Conservation (phyloP, 2,329 filamentous ascomycete species). For the Nothopassalora personata region DNA sequence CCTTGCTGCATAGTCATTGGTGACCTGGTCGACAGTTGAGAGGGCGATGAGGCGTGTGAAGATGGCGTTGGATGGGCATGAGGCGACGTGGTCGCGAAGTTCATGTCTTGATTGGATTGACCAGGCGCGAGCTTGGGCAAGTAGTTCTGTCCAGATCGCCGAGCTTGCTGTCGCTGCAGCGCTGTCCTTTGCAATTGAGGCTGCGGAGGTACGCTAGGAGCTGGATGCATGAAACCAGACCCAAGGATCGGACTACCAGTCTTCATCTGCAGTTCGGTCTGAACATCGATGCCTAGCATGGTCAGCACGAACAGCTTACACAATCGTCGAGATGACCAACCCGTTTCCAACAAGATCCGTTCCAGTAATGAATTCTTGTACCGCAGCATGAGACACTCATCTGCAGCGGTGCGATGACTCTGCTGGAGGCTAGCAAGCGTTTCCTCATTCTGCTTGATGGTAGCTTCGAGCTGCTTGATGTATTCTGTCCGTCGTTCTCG, state of each 20-base stretch:
- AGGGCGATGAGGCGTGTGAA: slow-evolving; percentile 68
- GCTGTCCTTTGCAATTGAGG: slow-evolving; percentile 71
- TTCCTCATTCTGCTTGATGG: slow-evolving; percentile 94
- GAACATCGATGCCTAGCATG: slow-evolving; percentile 80
- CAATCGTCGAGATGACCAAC: slow-evolving; percentile 42
- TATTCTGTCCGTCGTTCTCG: slow-evolving; percentile 96
- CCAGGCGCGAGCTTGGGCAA: slow-evolving; percentile 35
- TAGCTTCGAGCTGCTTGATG: slow-evolving; percentile 97
- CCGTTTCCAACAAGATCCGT: slow-evolving; percentile 92
- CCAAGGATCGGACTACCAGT: slow-evolving; percentile 77
- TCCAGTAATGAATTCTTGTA: slow-evolving; percentile 98
- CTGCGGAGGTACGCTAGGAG: slow-evolving; percentile 18
- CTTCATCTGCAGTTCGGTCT: slow-evolving; percentile 90
- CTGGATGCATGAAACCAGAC: slow-evolving; percentile 53
- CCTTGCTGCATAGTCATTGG: slow-evolving; percentile 57
- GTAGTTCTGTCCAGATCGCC: slow-evolving; percentile 31
- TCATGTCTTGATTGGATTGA: slow-evolving; percentile 38
- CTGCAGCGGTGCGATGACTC: slow-evolving; percentile 87
- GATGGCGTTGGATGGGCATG: slow-evolving; percentile 76
- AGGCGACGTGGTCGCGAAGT: slow-evolving; percentile 54
- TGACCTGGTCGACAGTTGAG: slow-evolving; percentile 52
- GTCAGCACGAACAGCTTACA: slow-evolving; percentile 12
- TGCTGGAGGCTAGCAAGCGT: slow-evolving; percentile 88
- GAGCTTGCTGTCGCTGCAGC: slow-evolving; percentile 62
- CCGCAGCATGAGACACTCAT: slow-evolving; percentile 95